These are phyloP conservation scores for Penicillium sp. DNA, from an alignment of 2,329 filamentous ascomycete species.

Conservation along the genomic window DNA sequence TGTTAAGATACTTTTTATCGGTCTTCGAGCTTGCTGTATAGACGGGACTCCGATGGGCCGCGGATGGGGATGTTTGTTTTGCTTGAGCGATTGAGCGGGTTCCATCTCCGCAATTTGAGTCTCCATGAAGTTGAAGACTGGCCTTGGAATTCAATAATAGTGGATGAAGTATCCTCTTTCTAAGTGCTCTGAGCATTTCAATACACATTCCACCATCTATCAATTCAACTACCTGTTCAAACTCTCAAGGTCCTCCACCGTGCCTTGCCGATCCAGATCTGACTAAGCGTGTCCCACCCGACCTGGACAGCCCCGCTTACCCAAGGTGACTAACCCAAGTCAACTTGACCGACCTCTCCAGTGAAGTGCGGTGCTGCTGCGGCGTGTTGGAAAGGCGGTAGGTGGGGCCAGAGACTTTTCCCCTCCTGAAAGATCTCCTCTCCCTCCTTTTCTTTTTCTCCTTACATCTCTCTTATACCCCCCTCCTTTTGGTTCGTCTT, in stretches of 20 bases:
- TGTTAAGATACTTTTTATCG: neutral
- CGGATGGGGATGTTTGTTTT: slow-evolving; percentile 1
- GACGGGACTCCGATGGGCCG: neutral
- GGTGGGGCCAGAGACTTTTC: slow-evolving; percentile 22
- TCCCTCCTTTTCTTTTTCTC: slow-evolving; percentile 19
- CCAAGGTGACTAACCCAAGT: neutral
- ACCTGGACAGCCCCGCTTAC: neutral
- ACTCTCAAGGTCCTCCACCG: neutral
- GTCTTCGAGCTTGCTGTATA: neutral
- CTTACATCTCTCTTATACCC: slow-evolving; percentile 16
- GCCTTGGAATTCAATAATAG: neutral
- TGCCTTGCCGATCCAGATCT: neutral
- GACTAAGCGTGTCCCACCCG: neutral
- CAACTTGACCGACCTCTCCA: neutral
- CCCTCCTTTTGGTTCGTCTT: slow-evolving; percentile 15
- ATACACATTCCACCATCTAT: neutral
- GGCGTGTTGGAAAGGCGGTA: slow-evolving; percentile 5
- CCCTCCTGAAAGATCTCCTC: slow-evolving; percentile 20
- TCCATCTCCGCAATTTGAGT: neutral
- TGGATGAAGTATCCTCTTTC: neutral
- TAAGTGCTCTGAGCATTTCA: neutral
- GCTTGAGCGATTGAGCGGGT: neutral
- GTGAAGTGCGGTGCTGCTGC: neutral
- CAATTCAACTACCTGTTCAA: neutral
- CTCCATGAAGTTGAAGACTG: neutral